phyloP scores from a whole-genome alignment of 2,329 filamentous ascomycete species.

The Juglanconis sp. region DNA sequence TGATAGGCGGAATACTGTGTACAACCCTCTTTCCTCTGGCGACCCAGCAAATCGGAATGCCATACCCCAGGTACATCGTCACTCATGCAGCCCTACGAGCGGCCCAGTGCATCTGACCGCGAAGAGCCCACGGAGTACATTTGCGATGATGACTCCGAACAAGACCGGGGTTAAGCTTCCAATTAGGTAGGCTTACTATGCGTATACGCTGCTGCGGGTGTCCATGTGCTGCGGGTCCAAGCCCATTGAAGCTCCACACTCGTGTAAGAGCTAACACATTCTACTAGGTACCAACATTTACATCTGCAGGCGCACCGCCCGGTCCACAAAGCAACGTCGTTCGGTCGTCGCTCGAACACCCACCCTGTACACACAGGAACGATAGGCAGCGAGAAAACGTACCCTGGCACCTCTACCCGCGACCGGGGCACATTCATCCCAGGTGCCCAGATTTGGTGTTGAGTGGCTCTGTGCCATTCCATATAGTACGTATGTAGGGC shows the following conservation, averaged over 20 bases:
- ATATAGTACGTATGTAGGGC: background rate
- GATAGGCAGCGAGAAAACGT: background rate
- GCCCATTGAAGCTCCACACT: background rate
- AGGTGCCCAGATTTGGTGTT: background rate
- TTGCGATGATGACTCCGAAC: background rate
- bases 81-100: background rate
- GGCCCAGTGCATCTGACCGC: background rate
- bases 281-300: background rate
- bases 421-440: background rate
- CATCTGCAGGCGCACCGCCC: background rate
- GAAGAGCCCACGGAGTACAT: background rate
- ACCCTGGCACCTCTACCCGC: background rate
- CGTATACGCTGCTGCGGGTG: background rate
- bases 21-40: background rate
- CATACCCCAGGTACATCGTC: background rate
- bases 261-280: background rate
- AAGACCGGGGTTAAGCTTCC: background rate
- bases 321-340: background rate
- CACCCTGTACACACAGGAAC: background rate
- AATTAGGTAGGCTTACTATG: background rate
- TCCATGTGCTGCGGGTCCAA: background rate
- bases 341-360: background rate
- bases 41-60: background rate
- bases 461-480: background rate
- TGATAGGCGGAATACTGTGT: background rate